Base-by-base conservation (phyloP, 23 red algal species). In the Chondrus crispus region DNA sequence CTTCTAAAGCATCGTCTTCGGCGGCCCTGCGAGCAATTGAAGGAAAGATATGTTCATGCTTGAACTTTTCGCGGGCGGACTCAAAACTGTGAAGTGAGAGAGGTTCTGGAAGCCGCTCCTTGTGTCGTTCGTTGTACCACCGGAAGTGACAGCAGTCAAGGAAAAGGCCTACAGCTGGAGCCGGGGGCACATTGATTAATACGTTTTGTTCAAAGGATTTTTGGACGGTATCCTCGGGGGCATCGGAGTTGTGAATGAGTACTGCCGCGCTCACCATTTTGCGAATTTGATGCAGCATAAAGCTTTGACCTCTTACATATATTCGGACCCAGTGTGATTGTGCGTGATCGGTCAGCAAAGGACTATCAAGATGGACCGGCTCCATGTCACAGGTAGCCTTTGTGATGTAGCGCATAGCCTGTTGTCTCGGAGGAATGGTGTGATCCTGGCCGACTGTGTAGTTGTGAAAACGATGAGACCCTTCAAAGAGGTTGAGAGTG, bases 241-340 rank as follows among this genome's bases (percentile, higher is more conserved):
- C 77, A 3, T 44, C 18, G 48, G 78, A 47, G 9, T 80, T 53
- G 30, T 71, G 38, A n/a, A 85, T 66, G 24, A 93, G 47, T 6
- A 98, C 29, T 19, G 93, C 97, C 43, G 81, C 45, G 80, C 89
- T 95, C 22, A 98, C 68, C 93, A 98, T 95, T 46, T 93, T 94
- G 16, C 97, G 97, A 39, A 98, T 98, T 82, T 96, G 94, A 74
- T 98, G 94, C 48, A 98, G 86, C 76, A 96, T 82, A 62, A 98
- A 98, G 57, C 85, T 92, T 91, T 98, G 97, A 12, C 97, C 97
- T 24, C 52, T 46, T 11, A 98, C 43, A 64, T 50, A 89, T 18
- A 98, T 81, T 26, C 72, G 32, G 57, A 74, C 0, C 52, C 55
- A 84, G 24, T 60, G 14, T 24, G 43, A 24, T 6, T n/a, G 32